Evolutionary conservation across 2,329 filamentous ascomycete species (phyloP).

Genomic region (Fusarium camptoceras): DNA sequence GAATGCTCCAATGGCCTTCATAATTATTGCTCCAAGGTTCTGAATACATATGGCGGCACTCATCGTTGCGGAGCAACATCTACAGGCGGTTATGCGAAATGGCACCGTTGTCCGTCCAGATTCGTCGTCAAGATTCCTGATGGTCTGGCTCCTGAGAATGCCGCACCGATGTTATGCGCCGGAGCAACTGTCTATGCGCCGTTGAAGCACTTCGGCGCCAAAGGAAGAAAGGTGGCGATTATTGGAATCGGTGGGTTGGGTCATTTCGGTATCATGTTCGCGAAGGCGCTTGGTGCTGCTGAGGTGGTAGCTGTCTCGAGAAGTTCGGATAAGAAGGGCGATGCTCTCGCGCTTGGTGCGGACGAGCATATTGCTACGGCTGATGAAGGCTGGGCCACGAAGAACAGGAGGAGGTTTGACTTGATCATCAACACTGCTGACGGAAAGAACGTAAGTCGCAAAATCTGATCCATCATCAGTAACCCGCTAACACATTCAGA

Average conservation of each 20-base stretch:
- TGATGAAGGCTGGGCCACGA: constrained; percentile 62
- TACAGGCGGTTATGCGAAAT: constrained; percentile 67
- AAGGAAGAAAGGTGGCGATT: constrained; percentile 74
- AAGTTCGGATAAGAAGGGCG: constrained; percentile 65
- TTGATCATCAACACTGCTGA: constrained; percentile 76
- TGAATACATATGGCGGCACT: constrained; percentile 66
- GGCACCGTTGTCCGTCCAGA: constrained; percentile 40
- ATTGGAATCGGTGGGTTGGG: constrained; percentile 75
- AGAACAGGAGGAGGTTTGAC: constrained; percentile 71
- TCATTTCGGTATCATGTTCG: constrained; percentile 74
- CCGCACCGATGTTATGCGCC: constrained; percentile 85
- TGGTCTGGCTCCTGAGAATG: constrained; percentile 67
- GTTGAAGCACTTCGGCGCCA: constrained; percentile 61
- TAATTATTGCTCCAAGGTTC: constrained; percentile 66
- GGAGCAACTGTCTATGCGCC: constrained; percentile 83
- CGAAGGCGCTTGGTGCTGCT: constrained; percentile 72
- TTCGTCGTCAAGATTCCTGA: constrained; percentile 78
- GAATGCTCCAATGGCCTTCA: constrained; percentile 73
- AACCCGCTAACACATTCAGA: constrained; percentile 9
- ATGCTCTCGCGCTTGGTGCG: constrained; percentile 66
- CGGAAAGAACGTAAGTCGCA: background rate
- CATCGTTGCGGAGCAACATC: constrained; percentile 47
- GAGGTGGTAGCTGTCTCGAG: constrained; percentile 68
- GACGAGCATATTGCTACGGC: constrained; percentile 67
- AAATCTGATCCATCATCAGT: rapidly evolving